A percentile compares a stretch with the other conserved stretches of the same genome.
Conservation (phyloP, 176 grass and related monocot genomes). For the Oryza longistaminata region DNA sequence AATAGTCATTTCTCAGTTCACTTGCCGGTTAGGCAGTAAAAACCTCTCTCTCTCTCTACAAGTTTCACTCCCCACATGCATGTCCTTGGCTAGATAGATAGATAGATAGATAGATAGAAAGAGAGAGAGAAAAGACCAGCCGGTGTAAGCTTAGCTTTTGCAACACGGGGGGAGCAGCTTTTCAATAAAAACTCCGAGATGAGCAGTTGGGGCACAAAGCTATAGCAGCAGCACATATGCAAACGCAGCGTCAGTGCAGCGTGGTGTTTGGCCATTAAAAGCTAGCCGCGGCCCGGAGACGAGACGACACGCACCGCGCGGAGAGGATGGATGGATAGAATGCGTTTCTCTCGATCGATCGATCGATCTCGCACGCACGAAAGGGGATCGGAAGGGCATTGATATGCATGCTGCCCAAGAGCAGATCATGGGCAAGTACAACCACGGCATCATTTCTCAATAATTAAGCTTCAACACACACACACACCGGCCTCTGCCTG, state of each 20-base stretch:
- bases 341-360: neutral
- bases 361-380: too few relatives aligned
- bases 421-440: slow-evolving; percentile 60
- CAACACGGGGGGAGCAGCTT: slow-evolving; percentile 32
- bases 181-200: slow-evolving; percentile 45
- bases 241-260: neutral
- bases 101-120: neutral
- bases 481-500: neutral
- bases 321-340: too few relatives aligned
- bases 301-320: neutral
- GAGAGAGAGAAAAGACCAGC: neutral
- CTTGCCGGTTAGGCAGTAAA: slow-evolving; percentile 42
- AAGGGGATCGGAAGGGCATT: neutral
- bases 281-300: neutral
- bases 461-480: slow-evolving; percentile 50
- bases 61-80: too few relatives aligned
- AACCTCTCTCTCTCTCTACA: neutral
- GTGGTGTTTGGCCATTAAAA: slow-evolving; percentile 36
- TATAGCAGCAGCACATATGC: neutral
- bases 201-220: slow-evolving; percentile 38
- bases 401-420: slow-evolving; percentile 49
- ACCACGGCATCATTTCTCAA: slow-evolving; percentile 67
- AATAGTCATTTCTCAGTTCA: slow-evolving; percentile 32
- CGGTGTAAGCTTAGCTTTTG: slow-evolving; percentile 19
- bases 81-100: neutral